Evolutionary conservation across 1,139 yeast species (phyloP), one percentile per base, ranked within the genome.

Genomic region (Blastobotrys apis): DNA sequence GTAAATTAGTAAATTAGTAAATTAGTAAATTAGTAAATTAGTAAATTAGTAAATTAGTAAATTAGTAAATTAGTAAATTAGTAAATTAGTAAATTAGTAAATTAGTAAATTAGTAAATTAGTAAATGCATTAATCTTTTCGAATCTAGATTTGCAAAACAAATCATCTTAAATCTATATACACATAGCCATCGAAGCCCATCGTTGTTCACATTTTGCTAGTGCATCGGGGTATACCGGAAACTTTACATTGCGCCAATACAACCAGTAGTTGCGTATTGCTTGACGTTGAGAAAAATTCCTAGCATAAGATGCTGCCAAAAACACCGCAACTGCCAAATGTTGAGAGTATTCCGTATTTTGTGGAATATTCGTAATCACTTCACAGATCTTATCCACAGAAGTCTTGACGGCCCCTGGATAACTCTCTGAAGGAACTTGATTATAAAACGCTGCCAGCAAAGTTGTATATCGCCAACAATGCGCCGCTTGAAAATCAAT

Each of bases 221-320:
- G 44, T 3, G 57, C 55, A 40, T 50, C 55, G 4, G 52, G 46
- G 26, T 51, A 51, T 8, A 53, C 44, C 1, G 56, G 55, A 37
- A 53, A 53, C 38, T 43, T 47, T 17, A 43, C 50, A 5, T 49
- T 36, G 13, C 44, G 33, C 56, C 56, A 51, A 22, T 43, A 51
- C 3, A 25, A 29, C 56, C 56, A 53, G 36, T 54, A 54, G 13
- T 47, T 33, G 5, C 38, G 37, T 29, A 54, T 41, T 21, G 46
- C 40, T 2, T 41, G 33, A 10, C 49, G 47, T 22, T 53, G 54
- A 6, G 42, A 41, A 13, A 17, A 45, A 2, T 41, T 38, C 16
- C 29, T 22, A 5, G 56, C 56, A 20, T 42, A 35, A 16, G 44
- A 30, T 3, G 50, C 54, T 12, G 53, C 41, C 19, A 53, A 34